Evolutionary conservation across 2,329 filamentous ascomycete species (phyloP), one percentile per base, ranked within the genome.

Genomic region (Sporothrix brasiliensis): DNA sequence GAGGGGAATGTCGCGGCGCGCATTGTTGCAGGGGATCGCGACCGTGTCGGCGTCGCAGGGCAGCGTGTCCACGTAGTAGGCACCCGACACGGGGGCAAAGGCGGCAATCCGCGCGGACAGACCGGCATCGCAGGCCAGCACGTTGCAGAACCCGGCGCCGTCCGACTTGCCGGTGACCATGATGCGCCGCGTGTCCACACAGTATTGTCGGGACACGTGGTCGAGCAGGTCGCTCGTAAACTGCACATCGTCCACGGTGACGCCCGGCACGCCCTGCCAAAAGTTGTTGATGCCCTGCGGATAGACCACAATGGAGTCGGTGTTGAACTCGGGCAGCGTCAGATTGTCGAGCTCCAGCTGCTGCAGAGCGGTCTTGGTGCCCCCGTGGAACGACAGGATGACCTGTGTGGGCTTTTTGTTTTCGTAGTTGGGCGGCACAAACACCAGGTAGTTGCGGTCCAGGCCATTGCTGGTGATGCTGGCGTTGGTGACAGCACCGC

Each of bases 311-410:
- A 66, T 19, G 5, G 63, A 66, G 24, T 66, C 44, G 2, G 63
- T 52, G 47, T 66, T 66, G 27, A 66, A 66, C 27, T 21, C 63
- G 24, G 63, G 63, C 24, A 16, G n/a, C 6, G 63, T 66, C 44
- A 66, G 27, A 24, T 66, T 11, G 47, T 66, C 63, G 1, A 66
- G 63, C 16, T 66, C 10, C 9, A 66, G 63, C 47, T 66, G 63
- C 7, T 66, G 24, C n/a, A 52, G 19, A 1, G 63, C 63, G 3
- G 63, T 66, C 63, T 52, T 66, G 63, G 47, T 52, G 47, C 63
- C 63, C 47, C 63, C 63, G 63, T 66, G 63, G 47, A 53, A 66
- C 24, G 63, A 66, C 44, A 66, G 63, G 47, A 66, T 66, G 16
- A 66, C 24, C 63, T 66, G 63, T 7, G 63, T 66, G 0, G 63